phyloP scores from a whole-genome alignment of 441 rosid species.

The Euphorbia corollata region DNA sequence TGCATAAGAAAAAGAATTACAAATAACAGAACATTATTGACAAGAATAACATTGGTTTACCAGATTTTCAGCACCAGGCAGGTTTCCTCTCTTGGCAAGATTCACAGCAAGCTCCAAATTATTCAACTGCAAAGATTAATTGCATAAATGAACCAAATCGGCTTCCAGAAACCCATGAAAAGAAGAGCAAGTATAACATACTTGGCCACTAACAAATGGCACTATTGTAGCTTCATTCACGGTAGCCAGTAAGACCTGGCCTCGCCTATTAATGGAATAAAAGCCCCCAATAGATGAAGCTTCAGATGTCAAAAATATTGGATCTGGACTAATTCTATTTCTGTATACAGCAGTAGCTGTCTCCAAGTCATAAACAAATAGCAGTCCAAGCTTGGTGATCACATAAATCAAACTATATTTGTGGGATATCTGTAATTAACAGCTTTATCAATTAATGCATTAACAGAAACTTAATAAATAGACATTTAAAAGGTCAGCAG shows the following conservation, averaged over 20 bases:
- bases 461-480: slow-evolving; percentile 18
- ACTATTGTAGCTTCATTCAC: slow-evolving; percentile 91
- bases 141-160: not conserved
- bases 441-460: slow-evolving; percentile 22
- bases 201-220: slow-evolving; percentile 98
- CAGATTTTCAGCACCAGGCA: slow-evolving; percentile 97
- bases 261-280: slow-evolving; percentile 95
- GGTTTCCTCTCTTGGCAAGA: slow-evolving; percentile 97
- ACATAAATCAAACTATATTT: slow-evolving; percentile 83
- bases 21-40: not conserved
- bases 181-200: slow-evolving; percentile 26
- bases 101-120: slow-evolving; percentile 96
- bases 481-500: slow-evolving; percentile 13
- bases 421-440: slow-evolving; percentile 82
- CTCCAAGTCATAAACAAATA: slow-evolving; percentile 98
- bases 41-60: slow-evolving; percentile 32
- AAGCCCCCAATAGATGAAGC: slow-evolving; percentile 86
- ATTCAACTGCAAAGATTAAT: slow-evolving; percentile 53
- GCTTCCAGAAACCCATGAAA: not conserved
- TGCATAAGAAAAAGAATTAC: slow-evolving; percentile 1
- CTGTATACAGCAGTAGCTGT: slow-evolving; percentile 97
- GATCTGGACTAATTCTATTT: slow-evolving; percentile 98
- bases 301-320: slow-evolving; percentile 94
- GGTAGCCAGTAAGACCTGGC: slow-evolving; percentile 92
- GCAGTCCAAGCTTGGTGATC: slow-evolving; percentile 96